These are phyloP conservation scores for Penicillium sclerotiorum DNA, from an alignment of 2,329 filamentous ascomycete genomes.

Conservation along the genomic window DNA sequence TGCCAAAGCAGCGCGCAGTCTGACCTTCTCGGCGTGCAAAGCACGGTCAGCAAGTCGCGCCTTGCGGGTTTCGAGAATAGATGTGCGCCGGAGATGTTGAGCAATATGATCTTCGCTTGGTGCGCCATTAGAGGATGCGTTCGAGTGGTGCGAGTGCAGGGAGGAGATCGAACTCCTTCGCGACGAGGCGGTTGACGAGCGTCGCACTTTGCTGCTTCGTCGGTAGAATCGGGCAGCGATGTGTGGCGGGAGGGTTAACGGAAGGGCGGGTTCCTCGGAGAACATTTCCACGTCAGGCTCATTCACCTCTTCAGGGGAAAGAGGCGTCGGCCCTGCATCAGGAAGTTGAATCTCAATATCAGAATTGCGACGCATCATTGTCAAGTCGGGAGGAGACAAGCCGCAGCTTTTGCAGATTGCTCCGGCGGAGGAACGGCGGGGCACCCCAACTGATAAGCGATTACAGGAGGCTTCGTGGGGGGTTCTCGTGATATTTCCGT, in stretches of 20 bases:
- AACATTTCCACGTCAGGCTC: slow-evolving; percentile 48
- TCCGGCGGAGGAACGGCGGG: slow-evolving; percentile 20
- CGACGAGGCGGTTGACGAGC: slow-evolving; percentile 64
- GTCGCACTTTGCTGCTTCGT: slow-evolving; percentile 55
- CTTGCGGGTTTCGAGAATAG: slow-evolving; percentile 66
- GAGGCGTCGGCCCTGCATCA: slow-evolving; percentile 33
- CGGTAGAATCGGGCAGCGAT: slow-evolving; percentile 66
- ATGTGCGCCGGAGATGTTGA: slow-evolving; percentile 66
- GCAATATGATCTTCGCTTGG: slow-evolving; percentile 63
- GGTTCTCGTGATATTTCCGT: neutral
- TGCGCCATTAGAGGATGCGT: slow-evolving; percentile 50
- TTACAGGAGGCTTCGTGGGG: slow-evolving; percentile 10
- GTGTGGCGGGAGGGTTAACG: slow-evolving; percentile 59
- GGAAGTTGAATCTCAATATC: slow-evolving; percentile 46
- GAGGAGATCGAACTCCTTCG: slow-evolving; percentile 68
- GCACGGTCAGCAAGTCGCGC: slow-evolving; percentile 66
- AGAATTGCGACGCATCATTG: slow-evolving; percentile 47
- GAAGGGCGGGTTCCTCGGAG: slow-evolving; percentile 37
- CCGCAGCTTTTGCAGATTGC: slow-evolving; percentile 44
- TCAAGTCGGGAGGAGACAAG: slow-evolving; percentile 9
- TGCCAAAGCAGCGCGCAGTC: slow-evolving; percentile 62
- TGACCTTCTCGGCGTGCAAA: slow-evolving; percentile 67
- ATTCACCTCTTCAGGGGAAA: slow-evolving; percentile 27
- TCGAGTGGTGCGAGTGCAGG: slow-evolving; percentile 63
- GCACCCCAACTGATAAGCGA: slow-evolving; percentile 55